Evolutionary conservation across 176 grass and related monocot species (phyloP).

Genomic region (Avena atlantica): DNA sequence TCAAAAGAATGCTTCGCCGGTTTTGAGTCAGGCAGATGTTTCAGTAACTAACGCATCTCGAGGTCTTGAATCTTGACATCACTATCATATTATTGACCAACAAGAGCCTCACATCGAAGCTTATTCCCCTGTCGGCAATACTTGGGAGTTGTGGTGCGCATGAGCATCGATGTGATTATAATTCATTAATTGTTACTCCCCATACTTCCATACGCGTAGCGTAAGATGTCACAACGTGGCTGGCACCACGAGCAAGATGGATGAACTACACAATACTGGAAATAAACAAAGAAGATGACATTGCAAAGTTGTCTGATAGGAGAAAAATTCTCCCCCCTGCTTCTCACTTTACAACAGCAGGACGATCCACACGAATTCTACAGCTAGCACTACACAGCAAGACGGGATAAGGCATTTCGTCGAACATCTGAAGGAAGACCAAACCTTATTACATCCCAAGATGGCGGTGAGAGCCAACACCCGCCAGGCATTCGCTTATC

Average conservation of each 20-base stretch:
- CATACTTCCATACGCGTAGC: too few species aligned
- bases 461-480: too few species aligned
- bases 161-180: too few species aligned
- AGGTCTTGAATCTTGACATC: background rate
- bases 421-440: background rate
- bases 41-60: too few species aligned
- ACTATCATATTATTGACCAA: background rate
- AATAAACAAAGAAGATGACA: background rate
- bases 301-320: conserved; percentile 6
- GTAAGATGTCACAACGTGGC: background rate
- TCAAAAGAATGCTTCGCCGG: too few species aligned
- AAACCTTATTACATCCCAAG: conserved; percentile 15
- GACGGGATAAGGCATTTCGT: background rate
- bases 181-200: too few species aligned
- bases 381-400: conserved; percentile 18
- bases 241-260: background rate
- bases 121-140: background rate
- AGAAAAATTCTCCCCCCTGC: background rate
- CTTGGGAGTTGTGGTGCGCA: too few species aligned
- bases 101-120: conserved; percentile 20
- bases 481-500: too few species aligned
- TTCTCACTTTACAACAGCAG: conserved; percentile 32
- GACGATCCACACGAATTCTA: conserved; percentile 23
- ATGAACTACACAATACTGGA: background rate
- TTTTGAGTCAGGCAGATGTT: too few species aligned